Conservation (phyloP, 306 rosid genomes). For the Fragaria iinumae region DNA sequence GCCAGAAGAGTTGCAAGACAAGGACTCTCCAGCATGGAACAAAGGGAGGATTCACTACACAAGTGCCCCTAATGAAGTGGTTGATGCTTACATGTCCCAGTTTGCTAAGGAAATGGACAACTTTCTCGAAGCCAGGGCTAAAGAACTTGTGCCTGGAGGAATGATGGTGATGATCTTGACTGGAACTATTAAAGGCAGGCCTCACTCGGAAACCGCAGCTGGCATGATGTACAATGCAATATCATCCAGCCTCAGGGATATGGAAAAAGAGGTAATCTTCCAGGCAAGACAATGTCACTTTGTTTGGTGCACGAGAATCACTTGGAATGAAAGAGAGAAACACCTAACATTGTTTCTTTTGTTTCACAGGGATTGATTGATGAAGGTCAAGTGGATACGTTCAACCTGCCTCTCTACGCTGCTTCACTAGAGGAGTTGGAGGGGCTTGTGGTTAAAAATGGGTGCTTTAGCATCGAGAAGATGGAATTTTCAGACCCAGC, state of each 20-base stretch:
- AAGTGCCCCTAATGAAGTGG: constrained; percentile 34
- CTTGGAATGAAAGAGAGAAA: not conserved
- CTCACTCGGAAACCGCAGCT: constrained; percentile 10
- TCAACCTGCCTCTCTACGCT: constrained; percentile 51
- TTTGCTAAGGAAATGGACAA: constrained; percentile 26
- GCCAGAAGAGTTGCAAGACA: constrained; percentile 29
- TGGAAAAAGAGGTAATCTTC: constrained; percentile 45
- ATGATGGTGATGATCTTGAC: constrained; percentile 39
- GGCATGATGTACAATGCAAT: constrained; percentile 32
- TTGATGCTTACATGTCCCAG: constrained; percentile 32
- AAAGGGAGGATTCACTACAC: constrained; percentile 46
- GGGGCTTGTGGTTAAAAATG: constrained; percentile 39
- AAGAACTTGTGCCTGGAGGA: constrained; percentile 44
- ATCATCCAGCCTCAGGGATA: constrained; percentile 36
- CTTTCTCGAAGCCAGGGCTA: constrained; percentile 45
- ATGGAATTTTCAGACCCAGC: constrained; percentile 44
- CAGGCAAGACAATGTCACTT: not conserved
- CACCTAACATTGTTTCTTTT: not conserved
- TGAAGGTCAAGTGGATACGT: constrained; percentile 46
- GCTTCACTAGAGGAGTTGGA: constrained; percentile 44
- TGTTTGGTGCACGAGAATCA: not conserved
- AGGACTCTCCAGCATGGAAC: constrained; percentile 33
- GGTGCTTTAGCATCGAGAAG: constrained; percentile 42
- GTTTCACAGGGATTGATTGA: constrained; percentile 36
- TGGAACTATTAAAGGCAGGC: constrained; percentile 30